These are phyloP conservation scores for Aspergillus latus DNA, from an alignment of 2,329 filamentous ascomycete genomes.

Conservation along the genomic window DNA sequence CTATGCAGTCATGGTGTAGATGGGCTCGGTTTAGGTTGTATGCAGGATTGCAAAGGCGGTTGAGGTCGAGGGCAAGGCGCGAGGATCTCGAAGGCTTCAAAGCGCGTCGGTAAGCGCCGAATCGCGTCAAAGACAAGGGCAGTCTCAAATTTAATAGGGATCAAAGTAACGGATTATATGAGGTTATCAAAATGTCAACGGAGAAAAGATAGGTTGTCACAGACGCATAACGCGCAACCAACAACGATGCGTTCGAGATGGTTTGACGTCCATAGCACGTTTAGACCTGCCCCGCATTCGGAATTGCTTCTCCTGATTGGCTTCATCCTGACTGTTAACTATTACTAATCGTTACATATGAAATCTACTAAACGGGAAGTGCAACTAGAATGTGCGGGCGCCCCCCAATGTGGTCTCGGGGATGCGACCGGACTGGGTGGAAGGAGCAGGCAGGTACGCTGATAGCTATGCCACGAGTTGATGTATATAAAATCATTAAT, in stretches of 20 bases:
- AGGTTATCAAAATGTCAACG: not conserved
- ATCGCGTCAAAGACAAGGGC: not conserved
- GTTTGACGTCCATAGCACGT: slow-evolving; percentile 17
- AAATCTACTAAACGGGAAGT: no score
- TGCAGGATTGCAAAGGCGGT: not conserved
- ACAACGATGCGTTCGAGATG: not conserved
- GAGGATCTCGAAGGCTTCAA: not conserved
- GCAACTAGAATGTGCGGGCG: no score
- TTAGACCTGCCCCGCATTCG: slow-evolving; percentile 9
- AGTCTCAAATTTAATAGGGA: not conserved
- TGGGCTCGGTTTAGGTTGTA: not conserved
- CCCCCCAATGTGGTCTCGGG: no score
- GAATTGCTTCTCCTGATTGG: not conserved
- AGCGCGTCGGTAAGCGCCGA: slow-evolving; percentile 6
- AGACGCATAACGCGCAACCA: not conserved
- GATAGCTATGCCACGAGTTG: no score
- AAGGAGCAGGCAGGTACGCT: no score
- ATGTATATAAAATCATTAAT: no score
- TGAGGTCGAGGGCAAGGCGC: not conserved
- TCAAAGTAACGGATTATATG: not conserved
- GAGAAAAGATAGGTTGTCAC: slow-evolving; percentile 3
- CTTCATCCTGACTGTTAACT: not conserved
- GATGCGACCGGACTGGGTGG: no score
- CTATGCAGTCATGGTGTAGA: slow-evolving; percentile 12
- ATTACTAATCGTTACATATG: not conserved